These are phyloP conservation scores for Dactylonectria macrodidyma DNA, from an alignment of 2,329 filamentous ascomycete genomes.

Conservation along the genomic window DNA sequence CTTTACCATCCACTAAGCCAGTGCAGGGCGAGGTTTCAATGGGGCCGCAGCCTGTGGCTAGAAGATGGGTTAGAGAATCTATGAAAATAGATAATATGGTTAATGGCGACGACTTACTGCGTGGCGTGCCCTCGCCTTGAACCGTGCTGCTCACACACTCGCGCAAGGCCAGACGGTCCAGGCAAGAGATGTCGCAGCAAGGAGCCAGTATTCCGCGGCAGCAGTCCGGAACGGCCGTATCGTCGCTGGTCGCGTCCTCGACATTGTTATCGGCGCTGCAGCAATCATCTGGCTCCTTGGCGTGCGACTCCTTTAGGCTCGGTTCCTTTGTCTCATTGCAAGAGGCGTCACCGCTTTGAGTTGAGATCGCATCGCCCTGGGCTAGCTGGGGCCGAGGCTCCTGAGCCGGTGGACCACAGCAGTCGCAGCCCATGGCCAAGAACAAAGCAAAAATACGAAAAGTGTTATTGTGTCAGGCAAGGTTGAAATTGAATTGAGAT, in stretches of 20 bases:
- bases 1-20: conserved; percentile 42
- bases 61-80: conserved; percentile 10
- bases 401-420: conserved; percentile 32
- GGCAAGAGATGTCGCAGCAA: conserved; percentile 60
- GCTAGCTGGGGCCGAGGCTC: not conserved
- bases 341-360: conserved; percentile 22
- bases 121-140: not conserved
- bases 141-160: conserved; percentile 51
- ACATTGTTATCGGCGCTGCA: conserved; percentile 10
- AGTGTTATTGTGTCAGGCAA: not conserved
- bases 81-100: not conserved
- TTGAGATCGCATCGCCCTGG: conserved; percentile 7
- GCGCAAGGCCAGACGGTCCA: conserved; percentile 61
- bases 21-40: conserved; percentile 27
- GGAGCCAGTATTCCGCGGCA: conserved; percentile 58
- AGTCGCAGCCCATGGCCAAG: conserved; percentile 35
- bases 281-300: not conserved
- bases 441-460: not conserved
- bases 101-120: conserved; percentile 10
- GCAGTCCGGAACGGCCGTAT: conserved; percentile 50
- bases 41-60: not conserved
- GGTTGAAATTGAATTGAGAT: not conserved
- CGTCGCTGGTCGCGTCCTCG: not conserved
- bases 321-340: conserved; percentile 24
- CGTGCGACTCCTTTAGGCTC: not conserved